Percentiles rank a stretch among this genome's conserved stretches.
phyloP scores from a whole-genome alignment of 2,329 filamentous ascomycete species.

The Fusarium dimerum region DNA sequence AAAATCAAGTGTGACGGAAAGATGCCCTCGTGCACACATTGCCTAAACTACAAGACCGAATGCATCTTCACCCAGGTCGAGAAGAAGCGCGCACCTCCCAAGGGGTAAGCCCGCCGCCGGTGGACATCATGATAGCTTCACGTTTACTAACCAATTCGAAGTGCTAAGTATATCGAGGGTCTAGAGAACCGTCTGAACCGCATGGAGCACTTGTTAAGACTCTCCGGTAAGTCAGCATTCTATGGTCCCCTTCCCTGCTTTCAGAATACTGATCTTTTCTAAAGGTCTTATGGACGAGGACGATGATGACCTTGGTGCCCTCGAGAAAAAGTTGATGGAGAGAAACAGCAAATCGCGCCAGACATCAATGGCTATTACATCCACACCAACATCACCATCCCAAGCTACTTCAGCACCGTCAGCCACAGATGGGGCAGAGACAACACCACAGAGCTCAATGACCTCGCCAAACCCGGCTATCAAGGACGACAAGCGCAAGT shows the following conservation, averaged over 20 bases:
- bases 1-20: constrained; percentile 99
- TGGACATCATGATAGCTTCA: not conserved
- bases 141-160: constrained; percentile 38
- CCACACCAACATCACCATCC: constrained; percentile 54
- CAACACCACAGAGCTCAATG: constrained; percentile 55
- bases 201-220: constrained; percentile 87
- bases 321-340: constrained; percentile 75
- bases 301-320: constrained; percentile 81
- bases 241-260: not conserved
- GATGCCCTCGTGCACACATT: constrained; percentile 91
- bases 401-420: constrained; percentile 43
- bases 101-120: constrained; percentile 65
- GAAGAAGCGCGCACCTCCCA: constrained; percentile 96
- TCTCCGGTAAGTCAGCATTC: constrained; percentile 62
- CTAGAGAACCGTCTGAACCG: constrained; percentile 92
- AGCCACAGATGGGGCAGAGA: constrained; percentile 40
- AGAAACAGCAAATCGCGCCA: constrained; percentile 55
- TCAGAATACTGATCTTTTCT: constrained; percentile 8
- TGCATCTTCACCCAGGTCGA: constrained; percentile 97
- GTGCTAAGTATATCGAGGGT: constrained; percentile 96
- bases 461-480: constrained; percentile 52
- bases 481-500: constrained; percentile 36
- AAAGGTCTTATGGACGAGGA: constrained; percentile 80
- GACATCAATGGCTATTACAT: constrained; percentile 47
- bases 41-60: constrained; percentile 96